Percentiles rank a stretch among this genome's conserved stretches.
Evolutionary conservation across 2,329 filamentous ascomycete species (phyloP).

Genomic region (Thermomyces lanuginosus): DNA sequence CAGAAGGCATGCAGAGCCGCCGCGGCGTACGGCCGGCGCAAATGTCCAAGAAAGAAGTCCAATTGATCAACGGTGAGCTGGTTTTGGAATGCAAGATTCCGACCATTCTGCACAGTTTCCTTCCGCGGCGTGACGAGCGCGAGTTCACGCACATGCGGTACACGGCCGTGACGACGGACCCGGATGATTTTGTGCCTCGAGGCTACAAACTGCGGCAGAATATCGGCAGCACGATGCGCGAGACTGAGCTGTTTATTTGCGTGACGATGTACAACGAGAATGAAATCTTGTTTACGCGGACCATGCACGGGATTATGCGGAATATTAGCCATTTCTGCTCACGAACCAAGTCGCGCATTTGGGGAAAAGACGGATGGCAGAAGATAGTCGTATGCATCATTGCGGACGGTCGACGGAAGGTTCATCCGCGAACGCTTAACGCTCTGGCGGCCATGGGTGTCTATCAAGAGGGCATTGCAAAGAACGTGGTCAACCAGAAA

Average conservation of each 20-base stretch:
- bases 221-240: constrained; percentile 64
- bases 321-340: constrained; percentile 96
- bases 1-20: constrained; percentile 69
- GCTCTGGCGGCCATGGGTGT: constrained; percentile 92
- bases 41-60: constrained; percentile 84
- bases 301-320: constrained; percentile 97
- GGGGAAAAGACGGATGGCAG: constrained; percentile 95
- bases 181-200: constrained; percentile 74
- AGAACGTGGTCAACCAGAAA: constrained; percentile 92
- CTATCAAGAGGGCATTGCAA: constrained; percentile 95
- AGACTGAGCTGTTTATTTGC: constrained; percentile 92
- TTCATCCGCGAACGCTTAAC: constrained; percentile 84
- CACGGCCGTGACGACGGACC: constrained; percentile 94
- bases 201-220: constrained; percentile 90
- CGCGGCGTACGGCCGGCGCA: constrained; percentile 75
- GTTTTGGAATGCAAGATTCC: constrained; percentile 98
- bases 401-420: constrained; percentile 81
- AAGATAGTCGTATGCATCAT: constrained; percentile 98
- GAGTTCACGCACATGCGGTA: constrained; percentile 99
- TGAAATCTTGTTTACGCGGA: constrained; percentile 88
- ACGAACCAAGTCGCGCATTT: constrained; percentile 77
- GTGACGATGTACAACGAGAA: constrained; percentile 99
- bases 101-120: constrained; percentile 91
- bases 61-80: constrained; percentile 91
- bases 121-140: constrained; percentile 78